phyloP scores from a whole-genome alignment of 352 stramenopile genomes.

The Pythium phragmiticola region DNA sequence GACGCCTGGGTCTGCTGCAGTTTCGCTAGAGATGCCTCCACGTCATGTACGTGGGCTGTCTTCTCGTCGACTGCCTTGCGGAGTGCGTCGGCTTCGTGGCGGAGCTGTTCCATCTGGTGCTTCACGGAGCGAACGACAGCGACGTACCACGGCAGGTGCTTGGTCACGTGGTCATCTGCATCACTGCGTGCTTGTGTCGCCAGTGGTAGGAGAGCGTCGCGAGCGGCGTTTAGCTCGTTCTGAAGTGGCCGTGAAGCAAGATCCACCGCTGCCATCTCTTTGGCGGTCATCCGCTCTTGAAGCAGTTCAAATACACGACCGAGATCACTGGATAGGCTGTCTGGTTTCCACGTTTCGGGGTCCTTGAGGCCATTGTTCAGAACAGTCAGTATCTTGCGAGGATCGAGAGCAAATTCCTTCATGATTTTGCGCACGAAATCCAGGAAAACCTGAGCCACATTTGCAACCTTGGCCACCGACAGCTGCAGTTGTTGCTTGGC shows the following conservation, averaged over 20 bases:
- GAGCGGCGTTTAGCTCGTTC: slow-evolving; percentile 48
- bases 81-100: slow-evolving; percentile 27
- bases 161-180: slow-evolving; percentile 31
- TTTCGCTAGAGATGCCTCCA: slow-evolving; percentile 27
- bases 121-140: slow-evolving; percentile 35
- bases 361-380: slow-evolving; percentile 32
- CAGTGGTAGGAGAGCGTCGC: slow-evolving; percentile 35
- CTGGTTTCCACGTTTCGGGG: slow-evolving; percentile 32
- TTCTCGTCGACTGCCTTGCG: slow-evolving; percentile 28
- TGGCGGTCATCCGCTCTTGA: slow-evolving; percentile 23
- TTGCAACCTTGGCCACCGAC: slow-evolving; percentile 18
- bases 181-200: slow-evolving; percentile 16
- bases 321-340: slow-evolving; percentile 25
- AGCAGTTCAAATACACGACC: slow-evolving; percentile 23
- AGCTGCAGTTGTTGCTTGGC: slow-evolving; percentile 20
- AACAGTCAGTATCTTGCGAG: slow-evolving; percentile 22
- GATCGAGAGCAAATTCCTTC: slow-evolving; percentile 24
- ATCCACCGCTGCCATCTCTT: slow-evolving; percentile 29
- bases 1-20: slow-evolving; percentile 54
- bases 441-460: slow-evolving; percentile 18
- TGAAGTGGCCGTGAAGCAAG: slow-evolving; percentile 31
- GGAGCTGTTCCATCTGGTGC: slow-evolving; percentile 28
- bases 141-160: slow-evolving; percentile 64
- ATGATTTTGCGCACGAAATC: slow-evolving; percentile 24
- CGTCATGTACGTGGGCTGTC: slow-evolving; percentile 27